Evolutionary conservation across 2,329 filamentous ascomycete genomes (phyloP).

Genomic region (Chrysosporium queenslandicum): DNA sequence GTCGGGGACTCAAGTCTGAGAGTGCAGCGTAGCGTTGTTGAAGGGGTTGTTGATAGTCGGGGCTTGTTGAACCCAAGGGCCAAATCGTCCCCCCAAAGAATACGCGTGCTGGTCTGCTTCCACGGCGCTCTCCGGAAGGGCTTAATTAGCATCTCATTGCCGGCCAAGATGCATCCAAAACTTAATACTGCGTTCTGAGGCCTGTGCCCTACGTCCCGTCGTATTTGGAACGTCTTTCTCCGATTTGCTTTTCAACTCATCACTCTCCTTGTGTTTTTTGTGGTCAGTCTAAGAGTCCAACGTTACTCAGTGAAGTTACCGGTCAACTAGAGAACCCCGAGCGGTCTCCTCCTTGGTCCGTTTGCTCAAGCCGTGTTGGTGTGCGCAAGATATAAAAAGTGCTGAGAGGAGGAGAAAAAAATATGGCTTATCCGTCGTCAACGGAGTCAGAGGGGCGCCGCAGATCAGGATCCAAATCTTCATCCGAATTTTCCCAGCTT

Average conservation of each 20-base stretch:
- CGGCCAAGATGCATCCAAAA: constrained; percentile 38
- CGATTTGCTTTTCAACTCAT: background rate
- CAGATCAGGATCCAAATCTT: constrained; percentile 30
- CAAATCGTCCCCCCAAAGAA: background rate
- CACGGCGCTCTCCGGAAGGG: constrained; percentile 34
- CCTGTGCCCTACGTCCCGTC: constrained; percentile 27
- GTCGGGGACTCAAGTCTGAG: background rate
- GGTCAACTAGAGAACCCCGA: background rate
- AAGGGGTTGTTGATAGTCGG: background rate
- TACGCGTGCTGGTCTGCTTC: constrained; percentile 13
- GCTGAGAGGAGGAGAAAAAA: background rate
- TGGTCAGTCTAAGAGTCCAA: background rate
- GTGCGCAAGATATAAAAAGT: background rate
- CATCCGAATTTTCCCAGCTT: constrained; percentile 25
- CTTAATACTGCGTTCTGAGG: constrained; percentile 31
- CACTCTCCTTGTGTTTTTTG: background rate
- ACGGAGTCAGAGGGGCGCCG: constrained; percentile 28
- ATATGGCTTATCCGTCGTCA: constrained; percentile 32
- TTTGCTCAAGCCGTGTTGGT: background rate
- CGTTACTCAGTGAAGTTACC: too few relatives aligned
- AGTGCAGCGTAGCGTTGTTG: background rate
- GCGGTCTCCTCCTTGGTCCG: background rate
- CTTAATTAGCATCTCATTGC: constrained; percentile 31
- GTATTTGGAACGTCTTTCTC: background rate
- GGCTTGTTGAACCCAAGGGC: background rate